Evolutionary conservation across 208 protist genomes (phyloP).

Genomic region (Jaenimonas drosophilae): DNA sequence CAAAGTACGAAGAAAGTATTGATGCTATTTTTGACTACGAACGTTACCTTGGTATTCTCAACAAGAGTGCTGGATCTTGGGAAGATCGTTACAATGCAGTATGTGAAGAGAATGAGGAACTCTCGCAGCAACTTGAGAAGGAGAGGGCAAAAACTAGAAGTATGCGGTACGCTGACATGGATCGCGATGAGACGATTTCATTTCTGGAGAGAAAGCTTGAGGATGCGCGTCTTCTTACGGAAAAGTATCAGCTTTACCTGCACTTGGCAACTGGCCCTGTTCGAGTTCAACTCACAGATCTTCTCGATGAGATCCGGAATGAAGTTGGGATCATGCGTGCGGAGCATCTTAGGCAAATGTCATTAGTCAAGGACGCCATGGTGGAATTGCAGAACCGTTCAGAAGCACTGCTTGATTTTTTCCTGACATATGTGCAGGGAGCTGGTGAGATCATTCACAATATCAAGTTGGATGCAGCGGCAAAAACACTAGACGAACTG

Average conservation of each 20-base stretch:
- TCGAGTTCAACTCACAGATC: not conserved
- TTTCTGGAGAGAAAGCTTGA: not conserved
- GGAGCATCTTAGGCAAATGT: conserved; percentile 18
- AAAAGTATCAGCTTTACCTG: not conserved
- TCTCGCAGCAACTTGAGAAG: conserved; percentile 9
- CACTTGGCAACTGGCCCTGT: not conserved
- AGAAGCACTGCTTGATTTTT: conserved; percentile 31
- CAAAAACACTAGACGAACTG: not conserved
- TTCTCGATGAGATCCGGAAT: conserved; percentile 15
- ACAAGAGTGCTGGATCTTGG: not conserved
- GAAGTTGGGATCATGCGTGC: conserved; percentile 13
- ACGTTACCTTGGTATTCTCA: conserved; percentile 19
- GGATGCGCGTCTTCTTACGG: not conserved
- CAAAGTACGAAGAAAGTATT: no score
- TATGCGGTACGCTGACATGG: conserved; percentile 4
- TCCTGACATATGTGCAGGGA: conserved; percentile 15
- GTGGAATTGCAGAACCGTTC: conserved; percentile 16
- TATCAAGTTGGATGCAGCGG: conserved; percentile 1
- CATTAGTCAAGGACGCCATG: conserved; percentile 11
- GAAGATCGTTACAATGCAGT: conserved; percentile 7
- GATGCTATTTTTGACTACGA: conserved; percentile 85
- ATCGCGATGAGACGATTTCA: conserved; percentile 10
- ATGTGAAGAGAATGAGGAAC: conserved; percentile 2
- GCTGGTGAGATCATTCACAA: conserved; percentile 5
- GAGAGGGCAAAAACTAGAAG: conserved; percentile 6